A percentile compares a stretch with the other conserved stretches of the same genome.
Conservation (phyloP, 2,329 filamentous ascomycete species). For the Alternaria incomplexa region DNA sequence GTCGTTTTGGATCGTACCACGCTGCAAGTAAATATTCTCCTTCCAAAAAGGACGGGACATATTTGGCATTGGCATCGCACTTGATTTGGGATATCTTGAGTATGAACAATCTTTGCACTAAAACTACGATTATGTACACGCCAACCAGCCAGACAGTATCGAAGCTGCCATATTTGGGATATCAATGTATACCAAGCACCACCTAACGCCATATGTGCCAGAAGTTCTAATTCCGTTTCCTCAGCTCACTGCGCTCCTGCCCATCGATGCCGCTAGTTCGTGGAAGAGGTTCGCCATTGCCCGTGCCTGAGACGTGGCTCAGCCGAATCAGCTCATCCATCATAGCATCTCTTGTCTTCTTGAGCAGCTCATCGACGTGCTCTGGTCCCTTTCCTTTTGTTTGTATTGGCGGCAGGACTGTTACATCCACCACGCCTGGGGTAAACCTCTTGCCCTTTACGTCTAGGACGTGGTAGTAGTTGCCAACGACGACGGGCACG, state of each 20-base stretch:
- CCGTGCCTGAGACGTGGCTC: conserved; percentile 33
- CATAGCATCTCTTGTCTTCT: conserved; percentile 44
- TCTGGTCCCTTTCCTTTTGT: conserved; percentile 43
- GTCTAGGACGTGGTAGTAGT: conserved; percentile 57
- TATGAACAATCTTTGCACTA: not conserved
- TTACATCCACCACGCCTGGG: conserved; percentile 62
- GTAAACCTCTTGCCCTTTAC: conserved; percentile 52
- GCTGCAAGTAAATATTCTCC: not conserved
- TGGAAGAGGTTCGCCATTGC: conserved; percentile 35
- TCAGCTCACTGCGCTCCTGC: conserved; percentile 26
- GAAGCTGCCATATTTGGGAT: conserved; percentile 9
- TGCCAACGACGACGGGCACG: conserved; percentile 72
- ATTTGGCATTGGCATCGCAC: not conserved
- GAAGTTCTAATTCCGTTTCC: conserved; percentile 29
- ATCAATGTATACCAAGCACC: conserved; percentile 11
- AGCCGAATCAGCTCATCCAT: conserved; percentile 44
- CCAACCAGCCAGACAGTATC: not conserved
- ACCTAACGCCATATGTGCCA: conserved; percentile 13
- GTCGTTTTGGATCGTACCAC: not conserved
- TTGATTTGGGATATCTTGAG: not conserved
- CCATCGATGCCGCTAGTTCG: conserved; percentile 26
- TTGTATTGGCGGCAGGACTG: conserved; percentile 44
- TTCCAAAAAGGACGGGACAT: no score
- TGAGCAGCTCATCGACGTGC: conserved; percentile 43
- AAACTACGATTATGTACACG: conserved; percentile 8